Evolutionary conservation across 1,284 basidiomycete genomes (phyloP), one percentile per base, ranked within the genome.

Genomic region (Rugosomyces carneus): DNA sequence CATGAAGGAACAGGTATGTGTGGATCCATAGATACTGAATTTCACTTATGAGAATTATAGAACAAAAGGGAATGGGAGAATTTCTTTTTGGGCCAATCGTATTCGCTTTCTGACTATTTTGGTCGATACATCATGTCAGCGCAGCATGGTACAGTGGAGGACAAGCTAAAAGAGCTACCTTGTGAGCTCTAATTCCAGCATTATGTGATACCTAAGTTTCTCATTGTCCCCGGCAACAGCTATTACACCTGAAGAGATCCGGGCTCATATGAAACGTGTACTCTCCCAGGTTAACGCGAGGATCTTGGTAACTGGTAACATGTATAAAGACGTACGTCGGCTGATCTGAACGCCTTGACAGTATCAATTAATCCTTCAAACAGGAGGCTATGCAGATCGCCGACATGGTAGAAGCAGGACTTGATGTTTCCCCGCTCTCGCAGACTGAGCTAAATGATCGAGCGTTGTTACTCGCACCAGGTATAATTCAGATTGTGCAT

Each of bases 11-110:
- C 81, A 89, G 68, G 89, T 88, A 53, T 54, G 69, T 60, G 19
- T 38, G 24, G 23, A 31, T 48, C 32, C 39, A 13, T 18, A 20
- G 20, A 48, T 15, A 11, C 40, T 48, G 43, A 40, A 50, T 37
- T 53, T 5, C 6, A 32, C 32, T 26, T 40, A 49, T 21, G 43
- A 23, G 38, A 27, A 44, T 15, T 45, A 10, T 54, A 90, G 84
- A 69, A 81, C 31, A 79, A 80, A 61, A 76, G 81, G 51, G 78
- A 83, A 49, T 91, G 85, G 78, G 75, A 84, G 55, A 99, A 98
- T 67, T 93, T 93, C 66, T 84, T 82, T 64, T 75, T 97, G 51
- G 81, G 81, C 20, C 88, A 93, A 62, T 88, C 92, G 0, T 93
- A 89, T 65, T 71, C 77, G 16, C 73, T 97, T 21, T 87, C 89